These are phyloP conservation scores for Colletotrichum tabaci DNA, from an alignment of 2,329 filamentous ascomycete genomes.

Conservation along the genomic window DNA sequence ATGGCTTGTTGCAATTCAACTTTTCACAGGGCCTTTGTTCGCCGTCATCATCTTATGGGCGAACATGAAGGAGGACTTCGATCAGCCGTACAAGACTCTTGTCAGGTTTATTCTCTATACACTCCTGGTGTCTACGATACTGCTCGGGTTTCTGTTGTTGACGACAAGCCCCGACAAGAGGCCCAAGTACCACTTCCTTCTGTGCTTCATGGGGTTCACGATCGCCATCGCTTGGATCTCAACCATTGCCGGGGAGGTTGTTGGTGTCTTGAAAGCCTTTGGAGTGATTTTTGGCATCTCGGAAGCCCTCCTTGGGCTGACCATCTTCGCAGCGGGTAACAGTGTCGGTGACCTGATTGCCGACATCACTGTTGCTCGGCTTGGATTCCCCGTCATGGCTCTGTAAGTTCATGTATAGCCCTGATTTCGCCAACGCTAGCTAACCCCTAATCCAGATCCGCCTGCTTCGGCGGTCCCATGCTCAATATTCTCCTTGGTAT, in stretches of 20 bases:
- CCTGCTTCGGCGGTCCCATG: constrained; percentile 99
- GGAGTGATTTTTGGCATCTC: constrained; percentile 94
- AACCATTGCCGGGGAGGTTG: constrained; percentile 94
- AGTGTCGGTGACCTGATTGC: constrained; percentile 94
- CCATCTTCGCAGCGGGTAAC: constrained; percentile 96
- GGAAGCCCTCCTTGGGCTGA: constrained; percentile 94
- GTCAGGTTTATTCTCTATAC: constrained; percentile 73
- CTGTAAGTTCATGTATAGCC: constrained; percentile 59
- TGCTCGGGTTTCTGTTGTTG: constrained; percentile 76
- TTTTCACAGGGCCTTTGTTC: constrained; percentile 90
- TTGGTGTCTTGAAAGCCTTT: constrained; percentile 92
- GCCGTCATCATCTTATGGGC: constrained; percentile 83
- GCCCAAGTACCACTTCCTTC: constrained; percentile 80
- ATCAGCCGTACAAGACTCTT: constrained; percentile 66
- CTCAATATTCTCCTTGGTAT: constrained; percentile 96
- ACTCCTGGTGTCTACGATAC: constrained; percentile 77
- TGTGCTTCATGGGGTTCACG: constrained; percentile 91
- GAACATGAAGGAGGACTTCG: constrained; percentile 72
- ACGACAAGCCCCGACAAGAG: constrained; percentile 78
- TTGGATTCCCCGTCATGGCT: constrained; percentile 98
- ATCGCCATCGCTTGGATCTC: constrained; percentile 98
- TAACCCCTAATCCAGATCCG: constrained; percentile 68
- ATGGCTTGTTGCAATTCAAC: constrained; percentile 89
- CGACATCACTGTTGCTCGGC: constrained; percentile 91
- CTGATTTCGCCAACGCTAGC: constrained; percentile 27